Percentiles rank a stretch among this genome's conserved stretches.
phyloP scores from a whole-genome alignment of 371 early-diverging fungal genomes.

The Mortierella polycephala region DNA sequence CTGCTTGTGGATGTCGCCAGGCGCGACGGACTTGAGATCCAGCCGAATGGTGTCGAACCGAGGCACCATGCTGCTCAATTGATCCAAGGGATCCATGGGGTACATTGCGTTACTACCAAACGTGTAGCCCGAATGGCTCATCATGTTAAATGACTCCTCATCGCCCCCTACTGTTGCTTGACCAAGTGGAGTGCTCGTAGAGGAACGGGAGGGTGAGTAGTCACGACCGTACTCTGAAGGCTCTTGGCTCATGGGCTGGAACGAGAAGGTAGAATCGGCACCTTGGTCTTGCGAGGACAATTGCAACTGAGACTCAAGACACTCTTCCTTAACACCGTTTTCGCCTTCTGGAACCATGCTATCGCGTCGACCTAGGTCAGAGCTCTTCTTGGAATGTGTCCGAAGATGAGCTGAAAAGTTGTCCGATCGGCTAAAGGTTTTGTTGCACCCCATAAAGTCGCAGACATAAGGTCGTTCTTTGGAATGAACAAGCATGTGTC shows the following conservation, averaged over 20 bases:
- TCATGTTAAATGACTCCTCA: slow-evolving; percentile 25
- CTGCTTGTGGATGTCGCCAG: slow-evolving; percentile 39
- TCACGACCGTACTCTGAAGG: slow-evolving; percentile 27
- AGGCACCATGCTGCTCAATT: slow-evolving; percentile 34
- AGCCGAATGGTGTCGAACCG: slow-evolving; percentile 41
- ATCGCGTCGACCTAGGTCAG: slow-evolving; percentile 13
- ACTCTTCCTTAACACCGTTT: slow-evolving; percentile 30
- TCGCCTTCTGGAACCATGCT: slow-evolving; percentile 7
- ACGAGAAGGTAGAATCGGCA: background rate
- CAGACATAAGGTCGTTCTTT: slow-evolving; percentile 73
- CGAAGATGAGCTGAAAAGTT: slow-evolving; percentile 69
- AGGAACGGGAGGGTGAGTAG: slow-evolving; percentile 31
- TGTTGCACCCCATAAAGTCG: slow-evolving; percentile 68
- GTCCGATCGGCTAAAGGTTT: slow-evolving; percentile 77
- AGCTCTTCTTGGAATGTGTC: slow-evolving; percentile 55
- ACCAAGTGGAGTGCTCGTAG: slow-evolving; percentile 21
- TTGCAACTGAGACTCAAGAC: slow-evolving; percentile 9
- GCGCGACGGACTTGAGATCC: slow-evolving; percentile 42
- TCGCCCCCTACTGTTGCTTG: slow-evolving; percentile 2
- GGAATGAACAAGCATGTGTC: slow-evolving; percentile 76
- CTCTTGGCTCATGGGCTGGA: slow-evolving; percentile 29
- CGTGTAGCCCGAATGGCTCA: slow-evolving; percentile 18
- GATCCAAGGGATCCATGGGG: slow-evolving; percentile 28
- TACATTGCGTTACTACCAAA: slow-evolving; percentile 29
- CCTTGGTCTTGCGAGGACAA: slow-evolving; percentile 10